Conservation (phyloP, 2,329 filamentous ascomycete species). For the Fusarium solani-melongenae region DNA sequence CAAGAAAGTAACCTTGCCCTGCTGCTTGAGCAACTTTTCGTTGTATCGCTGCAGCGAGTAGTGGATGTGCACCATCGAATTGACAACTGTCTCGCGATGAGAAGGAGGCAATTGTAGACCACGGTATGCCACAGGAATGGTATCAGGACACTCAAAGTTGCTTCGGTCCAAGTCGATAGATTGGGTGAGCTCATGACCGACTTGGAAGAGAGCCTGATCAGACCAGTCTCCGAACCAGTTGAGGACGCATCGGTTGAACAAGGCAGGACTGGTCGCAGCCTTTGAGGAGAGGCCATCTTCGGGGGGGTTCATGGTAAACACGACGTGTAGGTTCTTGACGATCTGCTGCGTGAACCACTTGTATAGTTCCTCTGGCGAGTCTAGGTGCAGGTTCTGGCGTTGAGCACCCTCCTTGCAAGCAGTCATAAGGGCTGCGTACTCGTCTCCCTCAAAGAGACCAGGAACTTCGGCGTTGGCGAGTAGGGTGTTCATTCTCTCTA, state of each 20-base stretch:
- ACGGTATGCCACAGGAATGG: constrained; percentile 91
- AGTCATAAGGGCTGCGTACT: constrained; percentile 98
- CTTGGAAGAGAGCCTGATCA: constrained; percentile 98
- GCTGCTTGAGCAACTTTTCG: constrained; percentile 86
- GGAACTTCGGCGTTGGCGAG: constrained; percentile 99
- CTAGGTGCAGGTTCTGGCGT: constrained; percentile 91
- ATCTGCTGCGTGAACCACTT: constrained; percentile 99
- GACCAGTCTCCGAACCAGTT: constrained; percentile 99
- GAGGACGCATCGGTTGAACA: constrained; percentile 99
- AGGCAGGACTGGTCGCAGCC: constrained; percentile 93
- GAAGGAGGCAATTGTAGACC: constrained; percentile 85
- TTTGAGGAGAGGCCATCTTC: constrained; percentile 95
- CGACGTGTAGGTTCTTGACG: constrained; percentile 97
- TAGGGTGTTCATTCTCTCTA: constrained; percentile 99
- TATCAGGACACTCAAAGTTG: constrained; percentile 87
- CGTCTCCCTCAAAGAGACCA: constrained; percentile 98
- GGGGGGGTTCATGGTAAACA: constrained; percentile 99
- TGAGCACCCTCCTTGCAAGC: constrained; percentile 98
- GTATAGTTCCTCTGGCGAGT: constrained; percentile 99
- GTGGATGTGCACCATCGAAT: constrained; percentile 99
- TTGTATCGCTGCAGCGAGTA: constrained; percentile 95
- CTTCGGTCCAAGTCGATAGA: constrained; percentile 94
- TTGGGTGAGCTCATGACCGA: constrained; percentile 93
- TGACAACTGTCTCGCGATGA: constrained; percentile 92
- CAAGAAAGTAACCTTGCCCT: constrained; percentile 91